phyloP scores from a whole-genome alignment of 768 basidiomycete species.

The Suillus variegatus region DNA sequence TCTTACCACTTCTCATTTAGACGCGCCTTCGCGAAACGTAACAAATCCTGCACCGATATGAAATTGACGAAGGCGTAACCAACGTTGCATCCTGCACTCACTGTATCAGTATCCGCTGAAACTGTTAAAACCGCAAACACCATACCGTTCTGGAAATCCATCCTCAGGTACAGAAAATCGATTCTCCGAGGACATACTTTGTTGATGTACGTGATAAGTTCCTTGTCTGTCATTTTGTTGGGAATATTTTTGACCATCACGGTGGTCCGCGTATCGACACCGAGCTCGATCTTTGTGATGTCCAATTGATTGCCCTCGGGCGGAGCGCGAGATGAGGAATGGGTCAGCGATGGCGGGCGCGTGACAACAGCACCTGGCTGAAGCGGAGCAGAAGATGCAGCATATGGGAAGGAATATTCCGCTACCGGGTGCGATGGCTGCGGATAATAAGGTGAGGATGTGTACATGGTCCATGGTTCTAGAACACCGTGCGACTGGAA shows the following conservation, averaged over 20 bases:
- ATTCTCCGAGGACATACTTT: constrained; percentile 74
- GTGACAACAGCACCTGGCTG: constrained; percentile 20
- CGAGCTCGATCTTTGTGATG: constrained; percentile 70
- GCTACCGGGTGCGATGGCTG: constrained; percentile 28
- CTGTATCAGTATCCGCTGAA: constrained; percentile 11
- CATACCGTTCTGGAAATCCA: constrained; percentile 83
- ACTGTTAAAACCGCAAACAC: not conserved
- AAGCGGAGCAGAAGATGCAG: constrained; percentile 9
- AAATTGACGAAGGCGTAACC: constrained; percentile 92
- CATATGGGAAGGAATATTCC: constrained; percentile 9
- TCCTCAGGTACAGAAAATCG: constrained; percentile 86
- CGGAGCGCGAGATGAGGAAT: constrained; percentile 29
- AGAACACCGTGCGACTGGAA: constrained; percentile 27
- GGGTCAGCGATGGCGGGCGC: constrained; percentile 24
- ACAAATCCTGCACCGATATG: constrained; percentile 73
- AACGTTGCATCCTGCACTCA: constrained; percentile 64
- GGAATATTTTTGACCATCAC: constrained; percentile 94
- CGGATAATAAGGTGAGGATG: constrained; percentile 32
- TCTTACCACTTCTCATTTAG: constrained; percentile 82
- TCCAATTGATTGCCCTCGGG: constrained; percentile 62
- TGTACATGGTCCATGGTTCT: constrained; percentile 33
- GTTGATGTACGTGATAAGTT: constrained; percentile 65
- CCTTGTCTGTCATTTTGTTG: constrained; percentile 84
- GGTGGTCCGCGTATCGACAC: constrained; percentile 78
- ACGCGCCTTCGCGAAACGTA: constrained; percentile 70